Conservation (phyloP, 2,329 filamentous ascomycete species). For the Colletotrichum simmondsii region DNA sequence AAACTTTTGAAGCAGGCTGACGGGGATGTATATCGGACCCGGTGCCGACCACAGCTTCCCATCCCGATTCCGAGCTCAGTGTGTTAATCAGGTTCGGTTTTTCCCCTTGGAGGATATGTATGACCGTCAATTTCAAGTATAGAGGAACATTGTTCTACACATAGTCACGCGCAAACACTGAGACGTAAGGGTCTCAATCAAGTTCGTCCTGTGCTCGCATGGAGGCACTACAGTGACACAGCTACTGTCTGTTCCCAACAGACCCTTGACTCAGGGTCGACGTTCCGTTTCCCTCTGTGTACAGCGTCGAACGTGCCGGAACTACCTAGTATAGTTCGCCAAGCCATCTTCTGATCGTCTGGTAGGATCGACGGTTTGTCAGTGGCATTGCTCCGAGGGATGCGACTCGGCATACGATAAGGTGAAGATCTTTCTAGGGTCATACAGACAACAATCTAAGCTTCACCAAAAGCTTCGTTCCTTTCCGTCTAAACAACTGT, state of each 20-base stretch:
- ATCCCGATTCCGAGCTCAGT: neutral
- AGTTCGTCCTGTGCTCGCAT: neutral
- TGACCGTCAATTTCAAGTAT: neutral
- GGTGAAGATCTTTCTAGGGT: neutral
- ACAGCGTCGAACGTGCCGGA: neutral
- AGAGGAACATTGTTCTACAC: too few relatives aligned
- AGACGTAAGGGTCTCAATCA: neutral
- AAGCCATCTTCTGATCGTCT: neutral
- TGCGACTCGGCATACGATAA: neutral
- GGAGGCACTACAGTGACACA: neutral
- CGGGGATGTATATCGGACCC: neutral
- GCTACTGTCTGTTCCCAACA: neutral
- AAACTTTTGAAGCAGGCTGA: neutral
- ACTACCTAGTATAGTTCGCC: neutral
- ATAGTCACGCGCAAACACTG: neutral
- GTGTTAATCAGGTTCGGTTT: neutral
- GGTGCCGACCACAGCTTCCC: neutral
- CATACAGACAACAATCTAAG: neutral
- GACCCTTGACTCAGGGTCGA: neutral
- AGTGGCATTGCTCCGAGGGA: neutral
- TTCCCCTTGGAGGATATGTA: neutral
- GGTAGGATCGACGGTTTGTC: neutral
- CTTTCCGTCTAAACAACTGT: neutral
- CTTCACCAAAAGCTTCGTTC: conserved; percentile 15
- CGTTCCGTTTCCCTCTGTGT: neutral